A percentile compares a stretch with the other conserved stretches of the same genome.
Conservation (phyloP, 2,329 filamentous ascomycete genomes). For the Tolypocladium pustulatum region DNA sequence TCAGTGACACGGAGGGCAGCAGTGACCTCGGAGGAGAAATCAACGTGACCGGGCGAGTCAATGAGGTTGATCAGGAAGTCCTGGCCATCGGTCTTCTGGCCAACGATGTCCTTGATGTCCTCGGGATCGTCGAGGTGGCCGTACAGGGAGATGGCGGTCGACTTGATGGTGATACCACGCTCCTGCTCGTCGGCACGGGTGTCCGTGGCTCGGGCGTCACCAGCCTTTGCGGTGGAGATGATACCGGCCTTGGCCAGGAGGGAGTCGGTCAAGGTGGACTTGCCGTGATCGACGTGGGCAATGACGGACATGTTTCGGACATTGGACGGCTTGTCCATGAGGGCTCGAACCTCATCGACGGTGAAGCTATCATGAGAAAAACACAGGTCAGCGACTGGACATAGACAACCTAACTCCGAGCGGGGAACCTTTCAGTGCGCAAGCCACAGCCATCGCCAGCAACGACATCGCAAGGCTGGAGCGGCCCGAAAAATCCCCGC, state of each 20-base stretch:
- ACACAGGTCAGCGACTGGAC: slow-evolving; percentile 36
- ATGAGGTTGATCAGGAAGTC: slow-evolving; percentile 99
- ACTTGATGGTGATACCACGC: slow-evolving; percentile 99
- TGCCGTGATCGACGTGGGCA: slow-evolving; percentile 99
- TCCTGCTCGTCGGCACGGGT: slow-evolving; percentile 97
- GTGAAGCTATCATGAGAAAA: slow-evolving; percentile 66
- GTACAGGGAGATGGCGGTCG: slow-evolving; percentile 97
- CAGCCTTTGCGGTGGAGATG: slow-evolving; percentile 95
- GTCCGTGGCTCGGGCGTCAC: slow-evolving; percentile 92
- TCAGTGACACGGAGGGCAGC: slow-evolving; percentile 99
- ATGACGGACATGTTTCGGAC: slow-evolving; percentile 98
- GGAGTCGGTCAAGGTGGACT: slow-evolving; percentile 98
- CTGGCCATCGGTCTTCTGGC: slow-evolving; percentile 77
- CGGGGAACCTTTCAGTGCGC: slow-evolving; percentile 19
- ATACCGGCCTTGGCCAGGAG: slow-evolving; percentile 99
- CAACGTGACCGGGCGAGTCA: slow-evolving; percentile 99
- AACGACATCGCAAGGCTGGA: neutral
- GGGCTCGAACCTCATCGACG: slow-evolving; percentile 75
- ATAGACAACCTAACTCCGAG: slow-evolving; percentile 27
- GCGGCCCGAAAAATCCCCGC: neutral
- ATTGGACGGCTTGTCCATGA: slow-evolving; percentile 73
- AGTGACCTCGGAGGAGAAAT: slow-evolving; percentile 99
- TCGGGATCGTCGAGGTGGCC: slow-evolving; percentile 70
- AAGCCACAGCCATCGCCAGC: neutral
- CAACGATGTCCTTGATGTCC: slow-evolving; percentile 88